Conservation (phyloP, 176 grass and related monocot species). For the Musa troglodytarum region DNA sequence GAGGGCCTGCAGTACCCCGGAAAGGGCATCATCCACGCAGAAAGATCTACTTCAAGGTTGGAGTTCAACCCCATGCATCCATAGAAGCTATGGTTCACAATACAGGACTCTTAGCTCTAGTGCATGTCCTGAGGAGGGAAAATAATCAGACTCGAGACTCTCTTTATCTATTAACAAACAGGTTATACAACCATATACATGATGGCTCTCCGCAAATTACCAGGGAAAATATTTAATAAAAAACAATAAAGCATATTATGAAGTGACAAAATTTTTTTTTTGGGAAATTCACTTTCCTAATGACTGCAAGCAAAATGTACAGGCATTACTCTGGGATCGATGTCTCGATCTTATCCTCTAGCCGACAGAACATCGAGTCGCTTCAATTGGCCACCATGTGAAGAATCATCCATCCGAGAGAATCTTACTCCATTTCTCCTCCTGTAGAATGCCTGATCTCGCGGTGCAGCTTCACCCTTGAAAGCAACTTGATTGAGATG, state of each 20-base stretch:
- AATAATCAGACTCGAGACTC: neutral
- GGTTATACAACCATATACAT: neutral
- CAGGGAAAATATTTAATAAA: neutral
- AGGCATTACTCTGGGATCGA: neutral
- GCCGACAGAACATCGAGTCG: conserved; percentile 37
- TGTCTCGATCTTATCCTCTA: conserved; percentile 26
- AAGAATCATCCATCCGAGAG: conserved; percentile 4
- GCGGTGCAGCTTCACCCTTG: conserved; percentile 21
- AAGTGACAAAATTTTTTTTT: neutral
- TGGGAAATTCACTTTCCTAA: neutral
- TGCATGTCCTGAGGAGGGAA: neutral
- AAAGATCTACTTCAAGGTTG: neutral
- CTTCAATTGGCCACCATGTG: neutral
- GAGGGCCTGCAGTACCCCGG: neutral
- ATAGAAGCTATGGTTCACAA: neutral
- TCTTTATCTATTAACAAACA: neutral
- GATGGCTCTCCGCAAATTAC: neutral
- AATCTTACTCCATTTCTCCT: conserved; percentile 4
- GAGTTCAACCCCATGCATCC: neutral
- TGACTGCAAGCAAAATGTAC: neutral
- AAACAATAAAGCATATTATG: neutral
- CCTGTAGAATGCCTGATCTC: conserved; percentile 14
- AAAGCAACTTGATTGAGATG: conserved; percentile 2
- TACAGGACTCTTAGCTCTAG: neutral
- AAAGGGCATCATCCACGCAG: neutral